Conservation (phyloP, 495 filamentous ascomycete species). For the Astrocystis sublimbata region DNA sequence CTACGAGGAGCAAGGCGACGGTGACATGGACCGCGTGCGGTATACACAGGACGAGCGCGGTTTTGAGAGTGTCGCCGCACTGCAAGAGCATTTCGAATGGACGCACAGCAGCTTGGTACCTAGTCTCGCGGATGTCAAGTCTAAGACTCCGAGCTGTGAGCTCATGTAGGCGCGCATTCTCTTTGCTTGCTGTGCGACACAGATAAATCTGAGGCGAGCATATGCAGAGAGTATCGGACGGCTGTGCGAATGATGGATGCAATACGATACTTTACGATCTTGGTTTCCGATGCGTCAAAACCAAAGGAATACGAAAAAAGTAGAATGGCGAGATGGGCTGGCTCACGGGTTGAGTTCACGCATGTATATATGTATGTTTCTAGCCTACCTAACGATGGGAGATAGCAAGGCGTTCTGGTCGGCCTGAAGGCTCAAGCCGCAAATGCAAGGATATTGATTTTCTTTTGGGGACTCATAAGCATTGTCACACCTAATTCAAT, state of each 20-base stretch:
- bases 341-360: background rate
- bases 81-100: slow-evolving; percentile 52
- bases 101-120: slow-evolving; percentile 40
- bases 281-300: background rate
- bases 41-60: slow-evolving; percentile 45
- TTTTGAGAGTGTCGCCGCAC: slow-evolving; percentile 40
- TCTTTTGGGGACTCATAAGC: background rate
- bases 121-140: slow-evolving; percentile 5
- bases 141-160: slow-evolving; percentile 26
- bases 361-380: slow-evolving; percentile 15
- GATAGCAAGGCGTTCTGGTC: slow-evolving; percentile 20
- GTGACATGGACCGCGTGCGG: slow-evolving; percentile 40
- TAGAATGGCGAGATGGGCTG: background rate
- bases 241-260: background rate
- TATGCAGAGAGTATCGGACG: background rate
- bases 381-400: slow-evolving; percentile 11
- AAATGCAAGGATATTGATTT: slow-evolving; percentile 21
- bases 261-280: background rate
- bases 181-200: background rate
- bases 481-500: background rate
- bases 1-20: slow-evolving; percentile 47
- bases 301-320: background rate
- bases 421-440: slow-evolving; percentile 18
- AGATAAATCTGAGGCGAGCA: background rate
- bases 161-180: slow-evolving; percentile 43